Evolutionary conservation across 1,139 yeast species (phyloP), one percentile per base, ranked within the genome.

Genomic region (Geotrichum aggregatum): DNA sequence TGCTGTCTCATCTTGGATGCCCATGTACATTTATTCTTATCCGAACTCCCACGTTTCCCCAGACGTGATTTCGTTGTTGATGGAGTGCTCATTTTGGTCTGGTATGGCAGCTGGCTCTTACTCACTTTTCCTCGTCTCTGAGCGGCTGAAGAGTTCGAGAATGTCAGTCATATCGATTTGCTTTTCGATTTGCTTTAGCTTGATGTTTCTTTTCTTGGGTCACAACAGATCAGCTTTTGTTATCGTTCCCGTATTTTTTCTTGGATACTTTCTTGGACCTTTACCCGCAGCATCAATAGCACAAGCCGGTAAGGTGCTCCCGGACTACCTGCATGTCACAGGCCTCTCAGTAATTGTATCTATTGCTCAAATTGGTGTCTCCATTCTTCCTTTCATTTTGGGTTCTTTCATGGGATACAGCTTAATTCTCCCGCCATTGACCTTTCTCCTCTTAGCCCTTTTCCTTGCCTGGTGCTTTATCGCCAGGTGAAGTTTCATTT

Each of bases 311-410:
- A 78, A 79, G 44, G 70, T 80, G 0, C 66, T 87, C 44, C 94
- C 95, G 0, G 70, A 71, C 21, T 74, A 74, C 43, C 69, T 76
- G 55, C 87, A 85, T 54, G 77, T 84, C 5, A 71, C 81, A 3
- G 92, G 88, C 0, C 76, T 87, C 13, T 89, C 94, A 1, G 74
- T 85, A 47, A 79, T 84, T 14, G 82, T 88, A 52, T 88, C 92
- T 0, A 67, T 85, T 56, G 89, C 91, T 6, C 87, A 88, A 4
- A 80, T 84, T n/a, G 92, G 91, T 1, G 83, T 84, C 11, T 91
- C 94, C 0, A 75, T 79, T 0, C 59, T 87, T 34, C 64, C 94
- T 1, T 83, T 80, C 55, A 50, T 78, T 2, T 73, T 82, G 47
- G 94, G 94, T 0, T 57, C 53, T 11, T 31, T 43, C 11, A 47